Evolutionary conservation across 23 red algal genomes (phyloP), one percentile per base, ranked within the genome.

Genomic region (Pyropia haitanensis): DNA sequence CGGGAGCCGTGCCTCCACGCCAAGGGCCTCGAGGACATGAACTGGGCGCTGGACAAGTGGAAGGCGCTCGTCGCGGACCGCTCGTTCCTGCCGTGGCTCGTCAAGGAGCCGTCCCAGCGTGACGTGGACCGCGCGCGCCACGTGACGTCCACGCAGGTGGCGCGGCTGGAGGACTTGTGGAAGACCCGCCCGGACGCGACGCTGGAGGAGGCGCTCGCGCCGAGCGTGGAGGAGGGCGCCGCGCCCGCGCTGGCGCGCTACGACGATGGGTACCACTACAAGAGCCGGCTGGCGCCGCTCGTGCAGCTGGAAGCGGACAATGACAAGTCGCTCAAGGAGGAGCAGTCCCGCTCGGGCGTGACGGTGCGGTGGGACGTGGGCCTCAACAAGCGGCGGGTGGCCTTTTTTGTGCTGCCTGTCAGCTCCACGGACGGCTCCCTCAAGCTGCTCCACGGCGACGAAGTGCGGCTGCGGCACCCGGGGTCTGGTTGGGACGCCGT

Each of bases 201-300:
- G 6, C 69, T 95, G 18, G 90, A 95, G 75, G 90, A 95, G 55
- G 60, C 79, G 28, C 69, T 70, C 0, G 86, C 71, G 39, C 77
- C 75, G 12, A 76, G 70, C n/a, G 75, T 70, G 49, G 77, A 75
- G 39, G 90, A 95, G 52, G 90, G 86, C 24, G 51, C 83, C 4
- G 72, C 75, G 14, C 75, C 80, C 7, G 80, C 83, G 4, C 77
- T 69, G 0, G 50, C 86, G 54, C 80, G 90, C 0, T 95, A 95
- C 53, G 78, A 86, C 56, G 90, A 95, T 81, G 90, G 90, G 14
- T 95, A 88, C 44, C 90, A 95, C 57, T 95, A 81, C 58, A 80
- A 95, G 58, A 70, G 67, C 22, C 69, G 86, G 4, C 66, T 86
- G 24, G 83, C 72, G 39, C 66, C 90, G 20, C 65, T 95, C 2